Evolutionary conservation across 495 filamentous ascomycete species (phyloP).

Genomic region (Trichocladium uniseriatum): DNA sequence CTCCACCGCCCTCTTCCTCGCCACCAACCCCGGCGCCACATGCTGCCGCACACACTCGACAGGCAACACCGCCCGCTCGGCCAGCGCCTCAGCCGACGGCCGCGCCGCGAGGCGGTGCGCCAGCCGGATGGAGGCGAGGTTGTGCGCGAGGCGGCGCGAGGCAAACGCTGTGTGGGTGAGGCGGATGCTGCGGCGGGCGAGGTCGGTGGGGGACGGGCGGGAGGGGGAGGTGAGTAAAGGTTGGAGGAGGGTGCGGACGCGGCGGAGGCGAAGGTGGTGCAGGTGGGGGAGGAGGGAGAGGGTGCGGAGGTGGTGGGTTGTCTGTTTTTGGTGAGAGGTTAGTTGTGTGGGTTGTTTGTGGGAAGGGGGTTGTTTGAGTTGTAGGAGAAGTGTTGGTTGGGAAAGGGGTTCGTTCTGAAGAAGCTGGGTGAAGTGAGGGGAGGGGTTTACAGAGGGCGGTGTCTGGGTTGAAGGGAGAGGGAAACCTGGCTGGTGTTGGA

Average conservation of each 20-base stretch:
- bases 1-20: slow-evolving; percentile 41
- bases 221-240: slow-evolving; percentile 39
- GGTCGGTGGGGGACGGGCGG: slow-evolving; percentile 45
- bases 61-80: slow-evolving; percentile 37
- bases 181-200: slow-evolving; percentile 48
- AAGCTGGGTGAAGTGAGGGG: background rate
- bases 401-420: background rate
- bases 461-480: too few relatives aligned
- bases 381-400: background rate
- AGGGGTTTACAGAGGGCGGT: background rate
- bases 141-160: slow-evolving; percentile 44
- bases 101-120: slow-evolving; percentile 35
- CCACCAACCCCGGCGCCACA: slow-evolving; percentile 25
- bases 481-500: too few relatives aligned
- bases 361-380: background rate
- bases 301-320: slow-evolving; percentile 45
- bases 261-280: slow-evolving; percentile 45
- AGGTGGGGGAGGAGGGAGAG: slow-evolving; percentile 48
- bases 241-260: slow-evolving; percentile 37
- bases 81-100: slow-evolving; percentile 34
- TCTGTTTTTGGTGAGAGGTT: slow-evolving; percentile 27
- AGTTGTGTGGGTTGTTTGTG: background rate
- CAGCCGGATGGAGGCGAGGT: slow-evolving; percentile 42
- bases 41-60: slow-evolving; percentile 31
- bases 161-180: slow-evolving; percentile 46